Base-by-base conservation (phyloP, 495 filamentous ascomycete genomes). In the Pyronema domesticum region DNA sequence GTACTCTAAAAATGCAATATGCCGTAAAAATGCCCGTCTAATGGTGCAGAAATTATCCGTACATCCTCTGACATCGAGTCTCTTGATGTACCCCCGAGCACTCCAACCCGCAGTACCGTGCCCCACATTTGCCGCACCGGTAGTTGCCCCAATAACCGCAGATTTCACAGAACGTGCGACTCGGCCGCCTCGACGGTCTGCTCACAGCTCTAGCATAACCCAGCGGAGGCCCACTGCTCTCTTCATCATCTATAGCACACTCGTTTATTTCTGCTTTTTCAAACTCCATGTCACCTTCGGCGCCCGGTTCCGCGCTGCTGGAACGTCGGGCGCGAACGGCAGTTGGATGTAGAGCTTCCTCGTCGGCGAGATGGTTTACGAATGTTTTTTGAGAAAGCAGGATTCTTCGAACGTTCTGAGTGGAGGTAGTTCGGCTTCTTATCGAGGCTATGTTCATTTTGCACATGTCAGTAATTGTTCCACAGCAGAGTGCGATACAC, bases 381-480 rank as follows among this genome's bases (percentile, higher is more conserved):
- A 94, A 94, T 0, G 85, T 88, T 72, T 95, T 95, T 67, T 93
- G 84, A 2, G 82, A 88, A 60, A 80, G 78, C n/a, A 95, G 72
- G 59, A 95, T 91, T 63, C 84, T 83, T 59, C 86, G 83, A n/a
- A 91, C 85, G 63, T 81, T 84, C 3, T 82, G 73, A 14, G 87
- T 87, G 0, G 60, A 58, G 37, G 60, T 45, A 17, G 56, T 23
- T 45, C 7, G 11, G 23, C 36, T 52, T 11, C 47, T 53, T 18
- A 14, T 35, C 7, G 49, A 51, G 11, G 37, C 36, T 44, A 10
- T 51, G 10, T n/a, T n/a, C 8, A 52, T 6, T 13, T 4, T 13
- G 7, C 46, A 17, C 33, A 18, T 45, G 19, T 42, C 46, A 47
- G 45, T 23, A 19, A n/a, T 23, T 47, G 10, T 3, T 10, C 11